These are phyloP conservation scores for Neofusicoccum cordaticola DNA, from an alignment of 2,329 filamentous ascomycete species.

Conservation along the genomic window DNA sequence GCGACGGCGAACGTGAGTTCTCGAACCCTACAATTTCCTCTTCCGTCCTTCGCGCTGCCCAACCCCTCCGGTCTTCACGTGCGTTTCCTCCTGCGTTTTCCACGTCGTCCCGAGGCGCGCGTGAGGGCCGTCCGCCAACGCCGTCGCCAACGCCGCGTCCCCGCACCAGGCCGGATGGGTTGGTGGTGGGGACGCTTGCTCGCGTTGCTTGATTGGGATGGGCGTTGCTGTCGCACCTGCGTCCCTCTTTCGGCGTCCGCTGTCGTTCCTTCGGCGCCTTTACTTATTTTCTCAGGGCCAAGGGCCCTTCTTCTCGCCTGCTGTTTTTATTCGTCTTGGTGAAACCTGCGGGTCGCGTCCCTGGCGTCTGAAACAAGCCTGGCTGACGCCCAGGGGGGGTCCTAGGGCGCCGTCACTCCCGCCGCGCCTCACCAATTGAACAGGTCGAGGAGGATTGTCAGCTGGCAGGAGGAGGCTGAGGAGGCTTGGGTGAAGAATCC, in stretches of 20 bases:
- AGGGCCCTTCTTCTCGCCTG: background rate
- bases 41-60: background rate
- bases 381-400: background rate
- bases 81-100: conserved; percentile 1
- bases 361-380: background rate
- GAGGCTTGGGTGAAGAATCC: conserved; percentile 40
- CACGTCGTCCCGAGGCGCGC: too few relatives aligned
- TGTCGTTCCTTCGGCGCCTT: too few relatives aligned
- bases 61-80: background rate
- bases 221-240: too few relatives aligned
- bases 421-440: too few relatives aligned
- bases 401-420: background rate
- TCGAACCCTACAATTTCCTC: background rate
- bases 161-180: too few relatives aligned
- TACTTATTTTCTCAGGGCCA: too few relatives aligned
- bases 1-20: conserved; percentile 38
- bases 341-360: background rate
- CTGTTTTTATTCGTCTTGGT: background rate
- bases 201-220: too few relatives aligned
- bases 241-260: too few relatives aligned
- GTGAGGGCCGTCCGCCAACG: background rate
- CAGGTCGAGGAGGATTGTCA: conserved; percentile 41
- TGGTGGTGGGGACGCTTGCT: too few relatives aligned
- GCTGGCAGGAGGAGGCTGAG: conserved; percentile 34
- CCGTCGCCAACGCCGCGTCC: background rate